phyloP scores from a whole-genome alignment of 805 yeast species.

The Cyberlindnera meyerae region DNA sequence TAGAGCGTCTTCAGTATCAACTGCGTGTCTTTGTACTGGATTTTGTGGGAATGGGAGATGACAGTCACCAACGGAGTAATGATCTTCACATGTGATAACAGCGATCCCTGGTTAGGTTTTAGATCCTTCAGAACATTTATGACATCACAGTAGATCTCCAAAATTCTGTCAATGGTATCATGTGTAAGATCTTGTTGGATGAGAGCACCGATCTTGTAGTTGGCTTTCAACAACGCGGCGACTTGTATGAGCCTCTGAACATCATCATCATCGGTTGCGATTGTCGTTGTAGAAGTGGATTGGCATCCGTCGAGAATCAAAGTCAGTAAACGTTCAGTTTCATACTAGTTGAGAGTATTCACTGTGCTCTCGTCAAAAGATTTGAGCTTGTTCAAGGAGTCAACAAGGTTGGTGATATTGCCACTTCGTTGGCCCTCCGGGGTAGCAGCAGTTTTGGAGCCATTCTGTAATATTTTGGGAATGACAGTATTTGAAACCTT shows the following conservation, averaged over 20 bases:
- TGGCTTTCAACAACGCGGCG: conserved; percentile 16
- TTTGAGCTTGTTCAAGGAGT: too few relatives aligned
- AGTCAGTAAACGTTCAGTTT: too few relatives aligned
- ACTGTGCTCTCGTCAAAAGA: too few relatives aligned
- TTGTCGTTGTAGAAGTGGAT: not conserved
- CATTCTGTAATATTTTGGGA: too few relatives aligned
- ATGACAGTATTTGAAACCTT: too few relatives aligned
- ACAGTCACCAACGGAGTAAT: conserved; percentile 23
- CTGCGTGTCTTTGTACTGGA: conserved; percentile 11
- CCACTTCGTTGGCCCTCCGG: too few relatives aligned
- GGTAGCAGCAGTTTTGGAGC: too few relatives aligned
- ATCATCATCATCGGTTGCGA: conserved; percentile 2
- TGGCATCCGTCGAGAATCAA: too few relatives aligned
- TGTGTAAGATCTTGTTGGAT: conserved; percentile 14
- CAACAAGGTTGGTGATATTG: too few relatives aligned
- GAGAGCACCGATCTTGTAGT: conserved; percentile 12
- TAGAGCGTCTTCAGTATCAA: conserved; percentile 16
- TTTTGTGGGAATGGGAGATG: conserved; percentile 21
- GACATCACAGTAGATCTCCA: conserved; percentile 9
- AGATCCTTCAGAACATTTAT: conserved; percentile 12
- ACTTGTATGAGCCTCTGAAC: conserved; percentile 6
- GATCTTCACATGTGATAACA: conserved; percentile 16
- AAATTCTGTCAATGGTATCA: conserved; percentile 13
- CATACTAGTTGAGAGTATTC: too few relatives aligned
- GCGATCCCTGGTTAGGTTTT: not conserved